Base-by-base conservation (phyloP, 176 grass and related monocot genomes). In the Ampelocalamus luodianensis region DNA sequence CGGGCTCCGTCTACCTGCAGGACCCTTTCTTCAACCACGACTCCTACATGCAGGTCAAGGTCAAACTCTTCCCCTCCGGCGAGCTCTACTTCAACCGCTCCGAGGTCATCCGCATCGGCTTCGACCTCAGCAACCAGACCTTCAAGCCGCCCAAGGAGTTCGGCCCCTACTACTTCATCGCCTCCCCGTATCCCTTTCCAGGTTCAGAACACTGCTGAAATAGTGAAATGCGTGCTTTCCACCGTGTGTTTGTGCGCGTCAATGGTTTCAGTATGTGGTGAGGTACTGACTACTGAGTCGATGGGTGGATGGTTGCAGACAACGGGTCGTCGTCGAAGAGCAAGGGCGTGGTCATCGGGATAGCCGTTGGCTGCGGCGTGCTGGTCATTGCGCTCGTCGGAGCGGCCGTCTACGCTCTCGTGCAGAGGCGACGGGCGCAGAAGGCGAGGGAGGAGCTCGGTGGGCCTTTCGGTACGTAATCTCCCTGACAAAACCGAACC, bases 91-190 rank as follows among this genome's bases (percentile, higher is more conserved):
- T 99, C 86, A 94, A 89, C 85, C 88, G 91, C 40, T 85, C 89
- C 9, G 91, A 96, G 80, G 89, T 99, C 71, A 87, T 84, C 56
- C 61, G 78, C 67, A 94, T 99, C 79, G 93, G 93, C 27, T 99
- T 92, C 84, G 85, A 89, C 88, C 88, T 99, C 72, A 99, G 91
- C 83, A 89, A 92, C 82, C 96, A 94, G 82, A 99, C 71, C 15
- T 96, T 88, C 88, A 94, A 94, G 73, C 96, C 91, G 20, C 93
- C 96, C 68, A 71, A 77, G 51, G 86, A 78, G 34, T 99, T 99
- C 36, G 96, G 96, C 0, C 90, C 96, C 0, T 99, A 92, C 82
- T 94, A 88, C 85, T 96, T 99, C 85, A 88, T 86, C 67, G 93
- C 91, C 3, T 81, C 53, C 7, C 86, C 83, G 0, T 99, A 99